A percentile compares a stretch with the other conserved stretches of the same genome.
phyloP scores from a whole-genome alignment of 306 rosid species.

The Senna siamea region DNA sequence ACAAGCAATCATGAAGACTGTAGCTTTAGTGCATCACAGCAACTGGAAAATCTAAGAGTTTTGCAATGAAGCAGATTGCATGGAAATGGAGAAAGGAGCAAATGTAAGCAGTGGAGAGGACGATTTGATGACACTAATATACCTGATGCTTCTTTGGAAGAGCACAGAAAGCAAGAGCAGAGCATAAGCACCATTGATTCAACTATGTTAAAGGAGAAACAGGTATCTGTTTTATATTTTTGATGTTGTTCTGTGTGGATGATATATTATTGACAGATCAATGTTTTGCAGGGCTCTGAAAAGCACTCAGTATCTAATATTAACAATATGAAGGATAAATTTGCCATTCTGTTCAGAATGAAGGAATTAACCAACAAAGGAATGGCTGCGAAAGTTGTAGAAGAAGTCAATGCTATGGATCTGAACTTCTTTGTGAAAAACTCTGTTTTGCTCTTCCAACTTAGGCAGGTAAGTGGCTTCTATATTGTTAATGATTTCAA shows the following conservation, averaged over 20 bases:
- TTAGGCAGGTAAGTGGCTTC: slow-evolving; percentile 69
- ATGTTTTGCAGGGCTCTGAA: slow-evolving; percentile 68
- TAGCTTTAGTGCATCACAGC: slow-evolving; percentile 89
- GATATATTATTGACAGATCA: slow-evolving; percentile 33
- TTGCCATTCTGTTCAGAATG: slow-evolving; percentile 80
- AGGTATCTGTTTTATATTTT: slow-evolving; percentile 55
- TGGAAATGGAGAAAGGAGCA: slow-evolving; percentile 77
- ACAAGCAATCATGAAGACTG: slow-evolving; percentile 75
- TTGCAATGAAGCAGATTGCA: slow-evolving; percentile 60
- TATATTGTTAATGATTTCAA: slow-evolving; percentile 28
- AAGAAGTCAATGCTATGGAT: slow-evolving; percentile 74
- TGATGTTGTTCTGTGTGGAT: slow-evolving; percentile 32
- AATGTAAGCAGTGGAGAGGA: slow-evolving; percentile 96
- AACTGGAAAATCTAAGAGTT: slow-evolving; percentile 56
- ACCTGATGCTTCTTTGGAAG: slow-evolving; percentile 53
- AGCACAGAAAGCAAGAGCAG: slow-evolving; percentile 58
- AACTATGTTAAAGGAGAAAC: slow-evolving; percentile 57
- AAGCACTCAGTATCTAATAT: slow-evolving; percentile 49
- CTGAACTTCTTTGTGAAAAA: slow-evolving; percentile 77
- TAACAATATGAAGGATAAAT: slow-evolving; percentile 65
- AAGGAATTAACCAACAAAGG: slow-evolving; percentile 89
- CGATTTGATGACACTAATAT: slow-evolving; percentile 69
- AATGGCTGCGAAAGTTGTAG: slow-evolving; percentile 91
- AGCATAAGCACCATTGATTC: slow-evolving; percentile 49
- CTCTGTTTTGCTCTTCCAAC: slow-evolving; percentile 82